These are phyloP conservation scores for Dioscorea alata DNA, from an alignment of 106 monocot species.

Conservation along the genomic window DNA sequence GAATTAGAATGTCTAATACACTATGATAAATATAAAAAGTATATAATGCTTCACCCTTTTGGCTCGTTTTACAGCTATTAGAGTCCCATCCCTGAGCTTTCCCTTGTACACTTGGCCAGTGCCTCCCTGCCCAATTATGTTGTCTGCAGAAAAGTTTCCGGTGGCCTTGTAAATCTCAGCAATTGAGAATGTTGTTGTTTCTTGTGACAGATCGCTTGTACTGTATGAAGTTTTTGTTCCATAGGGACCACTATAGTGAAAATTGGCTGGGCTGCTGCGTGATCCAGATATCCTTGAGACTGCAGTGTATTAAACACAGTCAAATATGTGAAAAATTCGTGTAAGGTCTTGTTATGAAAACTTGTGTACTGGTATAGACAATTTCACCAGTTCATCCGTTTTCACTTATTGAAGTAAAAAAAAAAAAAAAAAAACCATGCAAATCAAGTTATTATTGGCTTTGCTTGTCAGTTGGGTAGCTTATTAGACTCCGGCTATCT, in stretches of 20 bases:
- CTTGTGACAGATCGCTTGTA: slow-evolving; percentile 5
- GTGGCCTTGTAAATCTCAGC: slow-evolving; percentile 40
- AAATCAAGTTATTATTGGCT: too few relatives aligned
- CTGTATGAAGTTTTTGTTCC: slow-evolving; percentile 12
- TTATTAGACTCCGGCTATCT: too few relatives aligned
- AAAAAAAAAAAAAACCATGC: not conserved
- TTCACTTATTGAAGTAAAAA: not conserved
- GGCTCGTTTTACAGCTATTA: slow-evolving; percentile 51
- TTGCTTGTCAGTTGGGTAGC: too few relatives aligned
- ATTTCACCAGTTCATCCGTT: not conserved
- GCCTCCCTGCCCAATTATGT: slow-evolving; percentile 46
- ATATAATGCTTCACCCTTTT: slow-evolving; percentile 25
- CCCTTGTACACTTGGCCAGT: slow-evolving; percentile 50
- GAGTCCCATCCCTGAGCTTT: slow-evolving; percentile 42
- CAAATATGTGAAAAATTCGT: not conserved
- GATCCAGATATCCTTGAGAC: slow-evolving; percentile 36
- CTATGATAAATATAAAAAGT: not conserved
- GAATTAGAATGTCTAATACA: not conserved
- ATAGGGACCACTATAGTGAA: slow-evolving; percentile 4
- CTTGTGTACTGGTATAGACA: not conserved
- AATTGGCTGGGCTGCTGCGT: slow-evolving; percentile 14
- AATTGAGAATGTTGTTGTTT: slow-evolving; percentile 23
- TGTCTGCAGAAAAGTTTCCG: slow-evolving; percentile 26
- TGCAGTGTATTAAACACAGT: slow-evolving; percentile 9
- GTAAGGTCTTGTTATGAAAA: too few relatives aligned